These are phyloP conservation scores for Bretziella fagacearum DNA, from an alignment of 2,329 filamentous ascomycete species.

Conservation along the genomic window DNA sequence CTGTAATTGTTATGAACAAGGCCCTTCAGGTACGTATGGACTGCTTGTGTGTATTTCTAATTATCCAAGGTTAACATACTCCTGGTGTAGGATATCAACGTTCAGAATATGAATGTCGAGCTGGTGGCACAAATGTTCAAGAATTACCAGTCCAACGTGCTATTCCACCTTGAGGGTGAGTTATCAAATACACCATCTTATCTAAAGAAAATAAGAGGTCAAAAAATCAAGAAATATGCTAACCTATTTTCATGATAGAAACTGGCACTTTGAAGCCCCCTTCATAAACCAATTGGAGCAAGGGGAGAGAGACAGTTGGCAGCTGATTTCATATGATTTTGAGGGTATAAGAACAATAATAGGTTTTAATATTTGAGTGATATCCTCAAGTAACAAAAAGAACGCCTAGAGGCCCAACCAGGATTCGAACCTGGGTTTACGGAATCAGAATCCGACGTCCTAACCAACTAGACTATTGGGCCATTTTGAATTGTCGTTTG, in stretches of 20 bases:
- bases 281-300: slow-evolving; percentile 28
- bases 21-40: slow-evolving; percentile 61
- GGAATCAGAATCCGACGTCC: slow-evolving; percentile 15
- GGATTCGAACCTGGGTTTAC: slow-evolving; percentile 15
- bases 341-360: not conserved
- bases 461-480: slow-evolving; percentile 15
- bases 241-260: slow-evolving; percentile 31
- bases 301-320: not conserved
- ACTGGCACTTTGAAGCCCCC: slow-evolving; percentile 74
- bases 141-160: slow-evolving; percentile 95
- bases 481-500: not conserved
- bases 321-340: not conserved
- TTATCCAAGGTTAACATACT: no score
- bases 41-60: no score
- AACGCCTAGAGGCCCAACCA: slow-evolving; percentile 9
- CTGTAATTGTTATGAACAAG: slow-evolving; percentile 82
- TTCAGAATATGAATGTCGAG: slow-evolving; percentile 98
- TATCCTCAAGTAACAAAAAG: not conserved
- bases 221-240: slow-evolving; percentile 14
- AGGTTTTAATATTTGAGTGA: no score
- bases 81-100: slow-evolving; percentile 66
- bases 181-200: not conserved
- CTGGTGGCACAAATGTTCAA: slow-evolving; percentile 99
- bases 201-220: no score
- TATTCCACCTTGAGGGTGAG: slow-evolving; percentile 91